phyloP scores from a whole-genome alignment of 805 yeast genomes.

The Candida krabiensis region DNA sequence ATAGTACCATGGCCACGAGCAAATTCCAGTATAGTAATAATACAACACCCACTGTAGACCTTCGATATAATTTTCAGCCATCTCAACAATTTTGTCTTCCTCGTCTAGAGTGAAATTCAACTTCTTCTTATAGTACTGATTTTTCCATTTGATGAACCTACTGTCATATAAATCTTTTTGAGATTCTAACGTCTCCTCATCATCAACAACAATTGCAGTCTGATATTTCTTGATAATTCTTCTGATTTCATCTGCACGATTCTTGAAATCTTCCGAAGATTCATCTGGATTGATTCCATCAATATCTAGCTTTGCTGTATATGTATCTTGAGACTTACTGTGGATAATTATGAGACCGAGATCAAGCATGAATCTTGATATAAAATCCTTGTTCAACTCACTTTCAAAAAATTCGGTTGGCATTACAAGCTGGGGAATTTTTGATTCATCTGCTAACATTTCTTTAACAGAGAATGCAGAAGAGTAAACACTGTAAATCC shows the following conservation, averaged over 20 bases:
- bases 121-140: conserved; percentile 80
- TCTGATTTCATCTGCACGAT: conserved; percentile 51
- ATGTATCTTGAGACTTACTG: conserved; percentile 54
- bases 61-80: conserved; percentile 82
- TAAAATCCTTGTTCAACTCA: conserved; percentile 54
- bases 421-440: conserved; percentile 45
- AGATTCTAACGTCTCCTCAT: conserved; percentile 49
- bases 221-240: conserved; percentile 64
- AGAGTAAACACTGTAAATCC: conserved; percentile 38
- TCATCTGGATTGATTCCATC: conserved; percentile 74
- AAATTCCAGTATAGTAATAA: conserved; percentile 87
- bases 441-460: conserved; percentile 35
- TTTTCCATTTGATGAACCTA: conserved; percentile 82
- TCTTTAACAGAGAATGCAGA: conserved; percentile 34
- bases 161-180: conserved; percentile 66
- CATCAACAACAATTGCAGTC: conserved; percentile 60
- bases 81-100: conserved; percentile 54
- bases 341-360: conserved; percentile 67
- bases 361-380: conserved; percentile 65
- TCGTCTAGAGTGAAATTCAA: conserved; percentile 66
- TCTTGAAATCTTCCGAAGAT: conserved; percentile 61
- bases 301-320: conserved; percentile 62
- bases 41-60: conserved; percentile 96
- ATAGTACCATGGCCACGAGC: conserved; percentile 96
- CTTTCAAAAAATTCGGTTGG: conserved; percentile 46